A percentile compares a stretch with the other conserved stretches of the same genome.
phyloP scores from a whole-genome alignment of 768 basidiomycete species.

The Russula sp. region DNA sequence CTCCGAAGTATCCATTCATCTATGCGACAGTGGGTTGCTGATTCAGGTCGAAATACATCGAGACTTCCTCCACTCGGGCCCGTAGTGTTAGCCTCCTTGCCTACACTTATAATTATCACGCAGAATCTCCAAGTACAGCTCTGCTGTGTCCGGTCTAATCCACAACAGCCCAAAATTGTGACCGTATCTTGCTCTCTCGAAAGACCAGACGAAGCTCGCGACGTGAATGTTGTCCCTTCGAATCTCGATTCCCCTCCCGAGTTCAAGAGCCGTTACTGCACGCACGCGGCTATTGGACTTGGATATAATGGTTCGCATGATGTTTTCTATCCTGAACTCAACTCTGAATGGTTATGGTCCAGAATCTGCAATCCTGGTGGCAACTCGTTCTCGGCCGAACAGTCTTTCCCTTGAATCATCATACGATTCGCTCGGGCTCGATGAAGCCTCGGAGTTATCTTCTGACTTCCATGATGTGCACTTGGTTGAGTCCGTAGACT shows the following conservation, averaged over 20 bases:
- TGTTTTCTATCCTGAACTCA: neutral
- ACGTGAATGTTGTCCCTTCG: neutral
- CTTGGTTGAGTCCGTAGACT: constrained; percentile 11
- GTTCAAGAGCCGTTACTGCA: constrained; percentile 11
- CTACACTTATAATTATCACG: constrained; percentile 16
- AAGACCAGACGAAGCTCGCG: constrained; percentile 12
- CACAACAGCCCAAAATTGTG: constrained; percentile 3
- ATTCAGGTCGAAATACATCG: constrained; percentile 2
- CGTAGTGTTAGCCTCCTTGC: constrained; percentile 7
- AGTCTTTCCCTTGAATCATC: constrained; percentile 2
- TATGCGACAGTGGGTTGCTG: constrained; percentile 12
- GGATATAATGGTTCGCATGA: constrained; percentile 16
- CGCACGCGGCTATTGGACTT: constrained; percentile 18
- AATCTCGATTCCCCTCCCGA: neutral
- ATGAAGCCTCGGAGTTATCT: constrained; percentile 7
- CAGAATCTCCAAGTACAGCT: constrained; percentile 17
- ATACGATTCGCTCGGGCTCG: constrained; percentile 7
- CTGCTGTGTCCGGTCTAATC: neutral
- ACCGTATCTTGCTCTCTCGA: constrained; percentile 18
- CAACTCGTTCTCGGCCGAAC: constrained; percentile 18
- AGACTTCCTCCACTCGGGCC: constrained; percentile 21
- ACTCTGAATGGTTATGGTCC: neutral
- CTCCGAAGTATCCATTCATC: neutral
- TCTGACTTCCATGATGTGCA: constrained; percentile 8
- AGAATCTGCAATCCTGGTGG: constrained; percentile 20